Evolutionary conservation across 768 basidiomycete species (phyloP), one percentile per base, ranked within the genome.

Genomic region (Kwoniella sp.): DNA sequence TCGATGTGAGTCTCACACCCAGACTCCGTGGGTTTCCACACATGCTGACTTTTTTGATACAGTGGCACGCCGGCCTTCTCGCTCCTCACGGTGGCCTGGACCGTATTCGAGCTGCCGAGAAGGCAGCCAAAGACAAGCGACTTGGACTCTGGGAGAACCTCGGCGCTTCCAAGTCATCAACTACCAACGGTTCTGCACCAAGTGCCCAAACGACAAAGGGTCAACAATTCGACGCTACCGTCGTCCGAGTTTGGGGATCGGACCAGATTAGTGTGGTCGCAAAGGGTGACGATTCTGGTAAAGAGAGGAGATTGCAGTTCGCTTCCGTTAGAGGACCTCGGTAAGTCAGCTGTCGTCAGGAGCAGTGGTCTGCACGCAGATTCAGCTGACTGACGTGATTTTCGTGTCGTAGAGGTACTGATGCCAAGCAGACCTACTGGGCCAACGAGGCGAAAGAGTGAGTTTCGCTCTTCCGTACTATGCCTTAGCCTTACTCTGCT

Each of bases 41-140:
- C 2, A 5, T 26, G 19, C 27, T 55, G 44, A 62, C 15, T 15
- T 22, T 36, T 22, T 9, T n/a, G 9, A 22, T 19, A 21, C 36
- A 77, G 77, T 97, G 94, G 94, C 95, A 99, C 78, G 93, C 95
- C 17, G 94, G 94, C 22, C 89, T 98, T 85, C 86, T 99, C 22
- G 87, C 91, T 0, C 85, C 84, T 57, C 83, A 84, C 55, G 92
- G 92, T 44, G 90, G 87, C 4, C 91, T 97, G 86, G 92, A 94
- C 72, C 87, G 87, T 46, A 84, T 97, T 27, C 87, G 94, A 55
- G 85, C 86, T 0, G 91, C 91, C 0, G 94, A 97, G 81, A 88
- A 85, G 77, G 76, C 82, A 25, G 79, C 83, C 1, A 88, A 86
- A 68, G 75, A 84, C 8, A 85, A 84, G 65, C 84, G 82, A 29